phyloP scores from a whole-genome alignment of 2,329 filamentous ascomycete genomes.

The Fusarium citri region DNA sequence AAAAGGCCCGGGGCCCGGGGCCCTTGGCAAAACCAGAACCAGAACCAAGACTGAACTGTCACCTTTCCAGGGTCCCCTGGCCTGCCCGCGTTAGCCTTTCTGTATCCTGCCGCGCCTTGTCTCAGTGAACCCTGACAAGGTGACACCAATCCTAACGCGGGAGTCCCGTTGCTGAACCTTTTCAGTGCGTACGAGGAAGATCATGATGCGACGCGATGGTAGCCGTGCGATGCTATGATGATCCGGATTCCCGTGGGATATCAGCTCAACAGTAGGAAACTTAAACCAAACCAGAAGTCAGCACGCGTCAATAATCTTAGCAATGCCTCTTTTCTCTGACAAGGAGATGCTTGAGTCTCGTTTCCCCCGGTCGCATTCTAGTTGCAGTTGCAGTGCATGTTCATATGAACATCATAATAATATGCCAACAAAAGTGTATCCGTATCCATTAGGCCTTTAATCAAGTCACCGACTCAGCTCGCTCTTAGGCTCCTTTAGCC shows the following conservation, averaged over 20 bases:
- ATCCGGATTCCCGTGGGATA: background rate
- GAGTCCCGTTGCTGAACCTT: background rate
- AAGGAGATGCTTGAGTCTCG: slow-evolving; percentile 14
- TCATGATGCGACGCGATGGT: slow-evolving; percentile 11
- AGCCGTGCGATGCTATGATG: background rate
- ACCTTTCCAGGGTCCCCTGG: slow-evolving; percentile 28
- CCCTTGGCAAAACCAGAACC: background rate
- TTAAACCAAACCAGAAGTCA: slow-evolving; percentile 12
- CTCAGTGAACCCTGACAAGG: slow-evolving; percentile 29
- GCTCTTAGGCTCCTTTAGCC: slow-evolving; percentile 4
- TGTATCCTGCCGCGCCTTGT: slow-evolving; percentile 33
- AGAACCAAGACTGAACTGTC: background rate
- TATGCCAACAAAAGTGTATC: background rate
- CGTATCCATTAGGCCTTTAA: background rate
- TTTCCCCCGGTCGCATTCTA: slow-evolving; percentile 13
- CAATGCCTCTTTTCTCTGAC: slow-evolving; percentile 10
- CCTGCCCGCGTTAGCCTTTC: slow-evolving; percentile 17
- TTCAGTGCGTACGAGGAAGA: slow-evolving; percentile 15
- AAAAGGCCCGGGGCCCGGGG: slow-evolving; percentile 11
- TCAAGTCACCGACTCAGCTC: slow-evolving; percentile 1
- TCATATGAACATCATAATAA: slow-evolving; percentile 8
- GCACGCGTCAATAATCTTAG: background rate
- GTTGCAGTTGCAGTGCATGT: background rate
- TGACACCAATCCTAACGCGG: slow-evolving; percentile 24
- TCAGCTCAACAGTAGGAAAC: slow-evolving; percentile 1